Evolutionary conservation across 1,284 basidiomycete species (phyloP).

Genomic region (Pholiota adiposa): DNA sequence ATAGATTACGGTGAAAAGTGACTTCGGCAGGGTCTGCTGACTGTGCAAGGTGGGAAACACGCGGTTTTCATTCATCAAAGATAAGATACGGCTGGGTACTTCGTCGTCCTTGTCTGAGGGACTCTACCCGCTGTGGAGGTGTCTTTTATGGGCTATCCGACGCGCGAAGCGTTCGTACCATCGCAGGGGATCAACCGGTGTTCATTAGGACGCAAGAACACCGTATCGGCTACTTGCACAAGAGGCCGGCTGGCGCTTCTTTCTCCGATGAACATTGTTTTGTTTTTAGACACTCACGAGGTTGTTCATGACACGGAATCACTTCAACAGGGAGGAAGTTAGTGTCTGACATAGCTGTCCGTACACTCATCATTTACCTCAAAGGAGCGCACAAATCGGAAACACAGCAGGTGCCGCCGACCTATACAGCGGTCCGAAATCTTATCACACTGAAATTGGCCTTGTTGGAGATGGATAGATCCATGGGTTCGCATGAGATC

Average conservation of each 20-base stretch:
- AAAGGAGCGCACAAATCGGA: slow-evolving; percentile 9
- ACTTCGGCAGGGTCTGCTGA: slow-evolving; percentile 14
- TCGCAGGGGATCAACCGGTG: slow-evolving; percentile 19
- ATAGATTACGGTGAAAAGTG: slow-evolving; percentile 9
- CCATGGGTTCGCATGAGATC: slow-evolving; percentile 3
- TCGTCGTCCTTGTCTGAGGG: not conserved
- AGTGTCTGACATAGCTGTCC: not conserved
- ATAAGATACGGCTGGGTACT: not conserved
- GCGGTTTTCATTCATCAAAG: slow-evolving; percentile 13
- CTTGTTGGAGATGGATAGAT: slow-evolving; percentile 11
- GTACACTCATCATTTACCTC: not conserved
- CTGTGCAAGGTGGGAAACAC: slow-evolving; percentile 15
- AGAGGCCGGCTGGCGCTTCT: slow-evolving; percentile 20
- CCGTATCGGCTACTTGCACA: slow-evolving; percentile 19
- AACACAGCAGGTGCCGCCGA: slow-evolving; percentile 5
- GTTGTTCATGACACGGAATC: not conserved
- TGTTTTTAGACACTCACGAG: slow-evolving; percentile 1
- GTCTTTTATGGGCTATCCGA: slow-evolving; percentile 11
- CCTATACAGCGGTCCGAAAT: slow-evolving; percentile 13
- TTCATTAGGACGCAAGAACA: slow-evolving; percentile 21
- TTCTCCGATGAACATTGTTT: slow-evolving; percentile 15
- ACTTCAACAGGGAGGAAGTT: not conserved
- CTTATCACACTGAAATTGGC: slow-evolving; percentile 11
- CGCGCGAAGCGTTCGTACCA: not conserved
- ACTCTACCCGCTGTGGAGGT: not conserved